Evolutionary conservation across 1,139 yeast species (phyloP), one percentile per base, ranked within the genome.

Genomic region (Saccharomyces hybrid): DNA sequence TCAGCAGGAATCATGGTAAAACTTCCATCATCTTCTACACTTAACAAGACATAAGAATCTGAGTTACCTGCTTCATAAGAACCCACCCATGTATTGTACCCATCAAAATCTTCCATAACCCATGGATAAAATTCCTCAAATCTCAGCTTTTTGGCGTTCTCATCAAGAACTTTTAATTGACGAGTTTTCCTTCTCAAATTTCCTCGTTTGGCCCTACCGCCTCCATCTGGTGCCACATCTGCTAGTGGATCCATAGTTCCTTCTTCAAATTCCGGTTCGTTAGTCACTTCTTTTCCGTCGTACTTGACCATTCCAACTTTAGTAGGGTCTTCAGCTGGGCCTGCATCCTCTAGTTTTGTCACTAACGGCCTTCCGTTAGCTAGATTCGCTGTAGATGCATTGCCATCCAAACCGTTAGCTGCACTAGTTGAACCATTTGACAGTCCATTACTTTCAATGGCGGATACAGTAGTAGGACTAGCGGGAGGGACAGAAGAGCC

Each of bases 61-160:
- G 91, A 82, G 59, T 87, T 87, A 9, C 95, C 96, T 1, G 98
- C 99, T 73, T 93, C 99, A 72, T 88, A 91, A 63, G 86, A 87
- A 38, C 99, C 97, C 25, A 91, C 97, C 86, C 88, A 93, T 0
- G 96, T 95, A 69, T 93, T 91, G 58, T 82, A 79, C 54, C 96
- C 97, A 63, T 89, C 97, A 70, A 88, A 91, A 72, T 95, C 99
- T 73, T 91, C 97, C 78, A 95, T 76, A 19, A 95, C 96, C 99
- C 99, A 93, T 0, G 99, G 99, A 64, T 88, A 91, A 68, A 86
- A 89, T 72, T 93, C 99, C 71, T 93, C 99, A 68, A 91, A 93
- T 64, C 98, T 78, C 60, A 93, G 74, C 66, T 82, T 86, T 58
- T 95, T 79, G 58, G 89, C 91, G 9, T 80, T 81, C 62, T 90